These are phyloP conservation scores for Begonia loranthoides DNA, from an alignment of 306 rosid species.

Conservation along the genomic window DNA sequence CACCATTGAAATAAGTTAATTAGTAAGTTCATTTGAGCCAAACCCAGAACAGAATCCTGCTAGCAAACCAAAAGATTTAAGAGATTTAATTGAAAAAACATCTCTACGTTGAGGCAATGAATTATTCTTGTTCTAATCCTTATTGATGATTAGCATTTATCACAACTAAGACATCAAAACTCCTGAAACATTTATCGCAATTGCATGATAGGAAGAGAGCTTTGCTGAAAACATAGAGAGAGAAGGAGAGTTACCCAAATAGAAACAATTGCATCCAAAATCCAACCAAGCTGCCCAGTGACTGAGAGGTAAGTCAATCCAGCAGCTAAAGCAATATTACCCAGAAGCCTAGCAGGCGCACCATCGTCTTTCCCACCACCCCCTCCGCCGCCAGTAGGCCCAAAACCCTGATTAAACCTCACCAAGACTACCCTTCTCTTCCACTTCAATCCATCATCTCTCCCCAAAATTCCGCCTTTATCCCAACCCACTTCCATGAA, in stretches of 20 bases:
- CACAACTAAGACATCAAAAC: no score
- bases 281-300: conserved; percentile 98
- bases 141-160: no score
- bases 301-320: conserved; percentile 87
- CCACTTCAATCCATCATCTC: conserved; percentile 24
- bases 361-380: conserved; percentile 75
- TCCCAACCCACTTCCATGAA: conserved; percentile 16
- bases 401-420: conserved; percentile 65
- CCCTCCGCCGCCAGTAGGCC: conserved; percentile 59
- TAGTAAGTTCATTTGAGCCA: not conserved
- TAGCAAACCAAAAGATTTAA: no score
- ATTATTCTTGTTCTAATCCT: no score
- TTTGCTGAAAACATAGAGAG: not conserved
- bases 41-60: no score
- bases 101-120: no score
- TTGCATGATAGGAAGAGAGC: not conserved
- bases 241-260: conserved; percentile 55
- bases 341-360: conserved; percentile 50
- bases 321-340: conserved; percentile 73
- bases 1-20: not conserved
- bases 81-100: no score
- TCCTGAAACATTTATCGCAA: no score
- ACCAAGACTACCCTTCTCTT: conserved; percentile 43
- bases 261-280: conserved; percentile 91
- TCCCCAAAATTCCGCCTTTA: conserved; percentile 24